Base-by-base conservation (phyloP, 371 early-diverging fungal genomes). In the Mucor circinelloides region DNA sequence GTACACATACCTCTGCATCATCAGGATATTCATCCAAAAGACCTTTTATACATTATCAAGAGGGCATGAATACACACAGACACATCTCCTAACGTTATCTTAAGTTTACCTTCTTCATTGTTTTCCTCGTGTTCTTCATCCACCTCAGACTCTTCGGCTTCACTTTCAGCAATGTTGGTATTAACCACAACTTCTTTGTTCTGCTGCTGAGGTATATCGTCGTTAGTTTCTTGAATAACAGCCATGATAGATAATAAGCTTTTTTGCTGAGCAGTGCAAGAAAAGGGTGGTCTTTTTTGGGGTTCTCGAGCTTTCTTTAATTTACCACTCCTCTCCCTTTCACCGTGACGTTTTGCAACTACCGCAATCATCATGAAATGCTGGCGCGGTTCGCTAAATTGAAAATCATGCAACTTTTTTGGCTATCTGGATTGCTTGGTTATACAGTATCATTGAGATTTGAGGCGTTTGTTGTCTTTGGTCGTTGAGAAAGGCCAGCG, bases 1-100 rank as follows among this genome's bases (percentile, higher is more conserved):
- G n/a, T n/a, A 2, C 15, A 27, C 27, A 60, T 63, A 85, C 77
- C 13, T 69, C 66, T 7, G 72, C 69, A 46, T 78, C 84, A 60
- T 64, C 71, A 27, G 82, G 82, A 60, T 70, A 75, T n/a, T 78
- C 76, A 30, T 81, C 79, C 50, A 81, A 63, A 59, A 73, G 68
- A 19, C 68, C 80, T 82, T 31, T 60, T 58, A 64, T 23, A 40
- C n/a, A 38, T 15, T 5, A 48, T n/a, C 21, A 44, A 36, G 12
- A n/a, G 2, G 3, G 19, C 12, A 28, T 21, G 21, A 28, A 64
- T 30, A 42, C 6, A 5, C 1, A n/a, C n/a, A n/a, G n/a, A 19
- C 38, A 21, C 25, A 15, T 10, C 9, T 10, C 27, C 15, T 52
- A 6, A 13, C 2, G 36, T 13, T 36, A 34, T 36, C 10, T 54